A percentile compares a stretch with the other conserved stretches of the same genome.
phyloP scores from a whole-genome alignment of 805 yeast genomes.

The Wickerhamomyces ciferrii region DNA sequence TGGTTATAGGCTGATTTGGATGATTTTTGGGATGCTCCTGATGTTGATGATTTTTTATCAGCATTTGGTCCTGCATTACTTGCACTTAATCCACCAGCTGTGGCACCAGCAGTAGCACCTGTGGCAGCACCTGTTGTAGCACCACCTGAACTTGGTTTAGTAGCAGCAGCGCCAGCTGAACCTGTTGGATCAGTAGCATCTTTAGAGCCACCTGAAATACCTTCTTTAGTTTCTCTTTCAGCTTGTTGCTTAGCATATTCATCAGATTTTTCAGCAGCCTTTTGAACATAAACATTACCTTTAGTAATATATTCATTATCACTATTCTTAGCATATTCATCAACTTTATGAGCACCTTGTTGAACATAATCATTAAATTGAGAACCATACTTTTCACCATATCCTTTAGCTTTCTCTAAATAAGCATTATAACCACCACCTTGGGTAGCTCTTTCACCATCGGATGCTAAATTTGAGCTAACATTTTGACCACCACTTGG shows the following conservation, averaged over 20 bases:
- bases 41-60: background rate
- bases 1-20: constrained; percentile 1
- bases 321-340: constrained; percentile 8
- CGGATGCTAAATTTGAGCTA: background rate
- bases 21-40: background rate
- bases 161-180: background rate
- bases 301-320: constrained; percentile 7
- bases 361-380: constrained; percentile 9
- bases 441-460: background rate
- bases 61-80: background rate
- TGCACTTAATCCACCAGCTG: background rate
- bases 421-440: background rate
- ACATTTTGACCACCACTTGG: background rate
- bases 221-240: background rate
- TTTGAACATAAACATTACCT: constrained; percentile 11
- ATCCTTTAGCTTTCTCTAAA: constrained; percentile 5
- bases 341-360: constrained; percentile 12
- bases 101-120: background rate
- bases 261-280: constrained; percentile 10
- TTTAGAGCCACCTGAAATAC: background rate
- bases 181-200: background rate
- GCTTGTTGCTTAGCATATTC: constrained; percentile 5
- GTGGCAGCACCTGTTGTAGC: background rate
- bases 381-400: constrained; percentile 4
- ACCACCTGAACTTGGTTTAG: background rate